Evolutionary conservation across 257 asterid genomes (phyloP).

Genomic region (Solanum virginianum): DNA sequence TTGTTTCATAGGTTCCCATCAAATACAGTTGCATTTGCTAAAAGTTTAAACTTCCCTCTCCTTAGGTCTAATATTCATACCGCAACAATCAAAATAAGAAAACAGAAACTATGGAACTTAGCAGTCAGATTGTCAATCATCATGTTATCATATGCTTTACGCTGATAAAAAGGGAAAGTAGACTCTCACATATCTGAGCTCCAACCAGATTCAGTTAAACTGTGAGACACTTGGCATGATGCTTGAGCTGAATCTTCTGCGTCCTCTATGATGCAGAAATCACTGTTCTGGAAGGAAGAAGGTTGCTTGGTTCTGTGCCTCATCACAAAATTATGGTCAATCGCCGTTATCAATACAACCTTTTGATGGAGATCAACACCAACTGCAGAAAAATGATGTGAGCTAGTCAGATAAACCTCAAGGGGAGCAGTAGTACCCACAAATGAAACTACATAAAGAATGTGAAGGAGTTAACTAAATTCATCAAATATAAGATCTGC

Average conservation of each 20-base stretch:
- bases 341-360: constrained; percentile 44
- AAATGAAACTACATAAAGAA: neutral
- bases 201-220: constrained; percentile 24
- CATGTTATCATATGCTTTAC: neutral
- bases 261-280: constrained; percentile 22
- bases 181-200: constrained; percentile 42
- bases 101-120: neutral
- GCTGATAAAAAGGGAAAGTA: neutral
- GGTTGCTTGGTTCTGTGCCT: constrained; percentile 26
- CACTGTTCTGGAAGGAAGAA: constrained; percentile 30
- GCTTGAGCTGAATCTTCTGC: constrained; percentile 20
- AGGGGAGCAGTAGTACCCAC: neutral
- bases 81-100: neutral
- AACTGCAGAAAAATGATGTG: constrained; percentile 36
- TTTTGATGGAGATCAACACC: constrained; percentile 85
- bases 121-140: neutral
- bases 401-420: neutral
- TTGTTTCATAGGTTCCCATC: neutral
- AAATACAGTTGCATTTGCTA: neutral
- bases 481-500: constrained; percentile 84
- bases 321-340: constrained; percentile 11
- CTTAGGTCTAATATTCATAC: neutral
- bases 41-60: neutral
- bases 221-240: constrained; percentile 15
- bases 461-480: constrained; percentile 34